These are phyloP conservation scores for Sonneratia alba DNA, from an alignment of 345 rosid species.

Conservation along the genomic window DNA sequence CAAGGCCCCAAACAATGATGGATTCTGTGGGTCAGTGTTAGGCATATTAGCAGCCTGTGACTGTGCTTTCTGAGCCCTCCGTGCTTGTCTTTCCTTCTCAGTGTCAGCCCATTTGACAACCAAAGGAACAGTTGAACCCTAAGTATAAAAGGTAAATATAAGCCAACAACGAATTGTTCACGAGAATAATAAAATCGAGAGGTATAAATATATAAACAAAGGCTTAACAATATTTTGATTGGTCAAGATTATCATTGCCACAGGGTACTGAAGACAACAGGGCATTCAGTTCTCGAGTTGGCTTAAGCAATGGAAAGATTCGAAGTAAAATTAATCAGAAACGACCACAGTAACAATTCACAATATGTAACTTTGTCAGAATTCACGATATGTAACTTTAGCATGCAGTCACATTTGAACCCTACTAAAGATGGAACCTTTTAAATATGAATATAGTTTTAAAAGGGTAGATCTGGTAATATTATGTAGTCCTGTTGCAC, in stretches of 20 bases:
- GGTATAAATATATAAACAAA: not conserved
- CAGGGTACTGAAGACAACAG: not conserved
- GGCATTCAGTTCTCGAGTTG: not conserved
- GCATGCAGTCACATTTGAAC: not conserved
- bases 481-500: not conserved
- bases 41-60: constrained; percentile 47
- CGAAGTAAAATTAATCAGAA: not conserved
- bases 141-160: constrained; percentile 3
- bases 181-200: not conserved
- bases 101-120: constrained; percentile 99
- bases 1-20: constrained; percentile 76
- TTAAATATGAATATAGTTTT: not conserved
- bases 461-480: not conserved
- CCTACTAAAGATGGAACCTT: not conserved
- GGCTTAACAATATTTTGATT: not conserved
- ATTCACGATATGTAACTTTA: not conserved
- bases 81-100: constrained; percentile 92
- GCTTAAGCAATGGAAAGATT: not conserved
- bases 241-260: not conserved
- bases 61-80: constrained; percentile 87
- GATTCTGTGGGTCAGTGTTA: constrained; percentile 64
- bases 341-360: not conserved
- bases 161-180: not conserved
- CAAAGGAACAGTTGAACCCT: constrained; percentile 96
- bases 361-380: not conserved